Base-by-base conservation (phyloP, 1,139 yeast species). In the Kodamaea derodonti region DNA sequence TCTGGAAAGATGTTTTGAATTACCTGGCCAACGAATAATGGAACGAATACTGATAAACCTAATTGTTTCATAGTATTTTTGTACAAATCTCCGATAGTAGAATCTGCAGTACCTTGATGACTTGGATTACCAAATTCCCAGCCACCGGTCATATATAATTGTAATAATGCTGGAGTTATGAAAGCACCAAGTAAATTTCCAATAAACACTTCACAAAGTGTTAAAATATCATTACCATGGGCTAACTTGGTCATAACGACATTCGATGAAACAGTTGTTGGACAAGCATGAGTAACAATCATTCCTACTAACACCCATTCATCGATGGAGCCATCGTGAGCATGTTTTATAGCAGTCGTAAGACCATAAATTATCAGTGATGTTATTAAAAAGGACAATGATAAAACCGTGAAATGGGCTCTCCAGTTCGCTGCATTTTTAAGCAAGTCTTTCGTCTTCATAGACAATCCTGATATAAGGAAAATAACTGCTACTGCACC, bases 191-290 rank as follows among this genome's bases (percentile, higher is more conserved):
- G 53, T 31, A 87, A 54, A 51, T 88, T 87, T 2, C 95, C 96
- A 29, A 87, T 72, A 39, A 86, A 78, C 14, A 87, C 95, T 53
- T 86, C 95, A 56, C 94, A 82, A 11, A 86, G 64, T 15, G 95
- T 82, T 37, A 87, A 62, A 17, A 84, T 63, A 42, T 79, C 90
- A 55, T 86, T 85, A 5, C 95, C 95, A 47, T 81, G 80, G 0
- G 95, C 90, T 38, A 70, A 72, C 35, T 75, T 74, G n/a, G 97
- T 87, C 95, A 87, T 86, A 18, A 87, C 90, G 31, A 87, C 95
- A 54, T 87, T 87, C 4, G 90, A 87, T 0, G 92, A 79, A 14
- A 87, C 95, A 0, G 96, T 87, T 11, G 96, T 88, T 26, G 96
- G 96, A 56, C 95, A 85, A 4, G 92, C 75, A 31, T 85, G 85